Evolutionary conservation across 1,284 basidiomycete genomes (phyloP).

Genomic region (Trichosporon sp.): DNA sequence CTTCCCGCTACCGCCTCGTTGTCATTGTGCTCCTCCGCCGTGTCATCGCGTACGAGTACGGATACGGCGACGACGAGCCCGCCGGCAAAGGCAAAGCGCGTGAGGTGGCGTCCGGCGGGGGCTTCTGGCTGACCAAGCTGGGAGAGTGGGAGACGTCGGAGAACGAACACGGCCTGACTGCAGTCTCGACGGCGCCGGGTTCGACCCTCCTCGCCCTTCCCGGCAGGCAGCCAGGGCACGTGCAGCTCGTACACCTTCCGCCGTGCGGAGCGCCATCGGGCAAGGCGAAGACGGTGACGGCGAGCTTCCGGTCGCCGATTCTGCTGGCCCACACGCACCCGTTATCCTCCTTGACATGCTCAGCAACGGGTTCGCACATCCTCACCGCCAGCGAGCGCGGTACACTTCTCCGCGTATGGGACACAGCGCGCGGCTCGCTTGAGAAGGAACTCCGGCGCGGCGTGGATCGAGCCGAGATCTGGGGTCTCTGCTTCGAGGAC

Average conservation of each 20-base stretch:
- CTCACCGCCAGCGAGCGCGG: slow-evolving; percentile 84
- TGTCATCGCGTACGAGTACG: slow-evolving; percentile 77
- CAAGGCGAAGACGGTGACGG: slow-evolving; percentile 25
- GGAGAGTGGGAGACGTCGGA: slow-evolving; percentile 87
- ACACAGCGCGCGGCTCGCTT: slow-evolving; percentile 72
- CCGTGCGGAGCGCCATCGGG: slow-evolving; percentile 61
- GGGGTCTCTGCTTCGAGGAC: slow-evolving; percentile 66
- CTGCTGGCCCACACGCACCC: slow-evolving; percentile 82
- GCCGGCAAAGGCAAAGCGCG: slow-evolving; percentile 29
- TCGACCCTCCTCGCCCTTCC: slow-evolving; percentile 83
- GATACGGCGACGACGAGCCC: slow-evolving; percentile 48
- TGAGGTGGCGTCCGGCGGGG: slow-evolving; percentile 26
- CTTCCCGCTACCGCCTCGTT: slow-evolving; percentile 77
- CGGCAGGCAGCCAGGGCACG: slow-evolving; percentile 84
- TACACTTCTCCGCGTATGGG: slow-evolving; percentile 88
- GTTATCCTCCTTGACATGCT: slow-evolving; percentile 74
- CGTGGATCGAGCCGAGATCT: slow-evolving; percentile 87
- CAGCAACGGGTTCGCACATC: slow-evolving; percentile 75
- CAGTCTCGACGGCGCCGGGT: slow-evolving; percentile 73
- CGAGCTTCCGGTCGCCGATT: slow-evolving; percentile 62
- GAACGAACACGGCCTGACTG: slow-evolving; percentile 80
- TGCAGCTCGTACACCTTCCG: slow-evolving; percentile 83
- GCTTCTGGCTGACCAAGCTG: slow-evolving; percentile 62
- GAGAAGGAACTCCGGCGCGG: slow-evolving; percentile 82
- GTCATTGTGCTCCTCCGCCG: slow-evolving; percentile 77